These are phyloP conservation scores for Tagetes patula DNA, from an alignment of 129 eudicot species.

Conservation along the genomic window DNA sequence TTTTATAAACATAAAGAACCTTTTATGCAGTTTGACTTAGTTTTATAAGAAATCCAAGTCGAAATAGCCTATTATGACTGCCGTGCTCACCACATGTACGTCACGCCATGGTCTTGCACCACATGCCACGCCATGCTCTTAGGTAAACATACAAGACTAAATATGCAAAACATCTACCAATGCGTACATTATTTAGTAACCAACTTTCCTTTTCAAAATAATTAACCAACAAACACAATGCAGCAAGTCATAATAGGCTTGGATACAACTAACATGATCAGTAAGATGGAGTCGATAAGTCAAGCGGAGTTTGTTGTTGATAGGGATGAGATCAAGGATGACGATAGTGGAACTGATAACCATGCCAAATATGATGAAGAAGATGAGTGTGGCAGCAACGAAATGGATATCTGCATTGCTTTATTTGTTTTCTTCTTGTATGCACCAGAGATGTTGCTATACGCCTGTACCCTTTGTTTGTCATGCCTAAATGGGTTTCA, in stretches of 20 bases:
- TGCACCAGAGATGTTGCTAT: slow-evolving; percentile 10
- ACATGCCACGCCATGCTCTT: too few relatives aligned
- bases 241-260: slow-evolving; percentile 92
- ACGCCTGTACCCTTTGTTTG: slow-evolving; percentile 17
- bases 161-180: not conserved
- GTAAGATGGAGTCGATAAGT: slow-evolving; percentile 61
- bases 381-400: slow-evolving; percentile 49
- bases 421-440: slow-evolving; percentile 18
- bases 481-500: slow-evolving; percentile 52
- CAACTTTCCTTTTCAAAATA: slow-evolving; percentile 6
- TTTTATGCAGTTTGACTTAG: too few relatives aligned
- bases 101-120: too few relatives aligned
- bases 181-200: not conserved
- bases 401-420: slow-evolving; percentile 31
- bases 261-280: slow-evolving; percentile 70
- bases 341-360: slow-evolving; percentile 65
- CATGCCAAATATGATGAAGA: too few relatives aligned
- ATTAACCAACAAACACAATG: slow-evolving; percentile 35
- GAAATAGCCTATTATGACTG: too few relatives aligned
- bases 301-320: slow-evolving; percentile 52
- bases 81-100: too few relatives aligned
- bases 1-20: too few relatives aligned
- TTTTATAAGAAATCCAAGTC: too few relatives aligned
- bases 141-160: not conserved
- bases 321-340: slow-evolving; percentile 60